These are phyloP conservation scores for Cordia subcordata DNA, from an alignment of 257 asterid species.

Conservation along the genomic window DNA sequence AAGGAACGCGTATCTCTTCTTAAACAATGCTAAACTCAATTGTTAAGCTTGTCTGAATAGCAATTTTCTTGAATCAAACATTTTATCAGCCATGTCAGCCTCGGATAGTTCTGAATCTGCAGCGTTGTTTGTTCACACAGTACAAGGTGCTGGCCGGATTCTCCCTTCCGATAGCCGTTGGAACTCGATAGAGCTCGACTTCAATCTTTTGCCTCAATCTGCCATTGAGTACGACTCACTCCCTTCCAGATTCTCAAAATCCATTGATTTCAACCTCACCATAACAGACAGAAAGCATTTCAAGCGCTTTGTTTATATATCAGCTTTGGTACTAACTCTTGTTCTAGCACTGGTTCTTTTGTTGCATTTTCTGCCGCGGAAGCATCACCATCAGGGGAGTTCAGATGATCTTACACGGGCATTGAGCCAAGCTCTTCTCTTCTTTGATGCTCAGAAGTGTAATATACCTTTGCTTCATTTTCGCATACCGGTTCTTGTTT, in stretches of 20 bases:
- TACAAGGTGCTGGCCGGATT: conserved; percentile 32
- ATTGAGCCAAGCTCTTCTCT: conserved; percentile 43
- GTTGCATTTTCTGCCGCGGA: conserved; percentile 22
- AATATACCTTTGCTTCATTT: not conserved
- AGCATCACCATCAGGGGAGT: conserved; percentile 18
- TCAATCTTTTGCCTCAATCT: conserved; percentile 32
- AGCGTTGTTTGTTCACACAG: conserved; percentile 22
- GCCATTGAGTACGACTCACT: conserved; percentile 27
- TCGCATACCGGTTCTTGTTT: not conserved
- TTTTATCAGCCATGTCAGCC: conserved; percentile 21
- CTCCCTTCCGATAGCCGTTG: conserved; percentile 39
- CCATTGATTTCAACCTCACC: conserved; percentile 36
- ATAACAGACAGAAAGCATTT: conserved; percentile 26
- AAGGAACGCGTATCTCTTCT: too few species aligned
- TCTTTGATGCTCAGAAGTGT: conserved; percentile 64
- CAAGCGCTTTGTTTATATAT: conserved; percentile 19
- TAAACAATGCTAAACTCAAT: too few species aligned
- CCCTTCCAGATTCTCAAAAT: conserved; percentile 42
- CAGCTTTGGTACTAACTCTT: conserved; percentile 10
- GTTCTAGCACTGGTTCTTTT: conserved; percentile 24
- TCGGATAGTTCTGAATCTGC: conserved; percentile 17
- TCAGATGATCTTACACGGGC: conserved; percentile 31
- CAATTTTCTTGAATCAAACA: not conserved
- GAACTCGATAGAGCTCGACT: conserved; percentile 42
- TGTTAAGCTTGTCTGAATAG: too few species aligned